These are phyloP conservation scores for Penicillium maclennaniae DNA, from an alignment of 495 filamentous ascomycete genomes.

Conservation along the genomic window DNA sequence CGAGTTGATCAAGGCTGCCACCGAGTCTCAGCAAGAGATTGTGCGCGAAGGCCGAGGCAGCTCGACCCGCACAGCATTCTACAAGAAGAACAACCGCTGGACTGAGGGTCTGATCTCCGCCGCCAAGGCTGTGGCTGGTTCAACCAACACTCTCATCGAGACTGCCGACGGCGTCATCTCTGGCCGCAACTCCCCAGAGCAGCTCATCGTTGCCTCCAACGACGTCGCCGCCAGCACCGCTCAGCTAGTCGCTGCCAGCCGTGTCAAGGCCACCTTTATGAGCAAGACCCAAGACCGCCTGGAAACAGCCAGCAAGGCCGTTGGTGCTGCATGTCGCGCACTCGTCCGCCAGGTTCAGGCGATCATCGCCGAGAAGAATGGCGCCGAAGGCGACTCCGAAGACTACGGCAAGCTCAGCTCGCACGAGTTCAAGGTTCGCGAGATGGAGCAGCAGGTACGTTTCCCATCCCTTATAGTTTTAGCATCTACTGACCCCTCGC, in stretches of 20 bases:
- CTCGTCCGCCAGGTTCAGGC: slow-evolving; percentile 90
- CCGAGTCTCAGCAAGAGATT: slow-evolving; percentile 91
- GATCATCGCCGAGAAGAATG: slow-evolving; percentile 83
- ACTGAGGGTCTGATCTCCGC: slow-evolving; percentile 96
- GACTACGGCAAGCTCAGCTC: slow-evolving; percentile 83
- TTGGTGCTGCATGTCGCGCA: slow-evolving; percentile 79
- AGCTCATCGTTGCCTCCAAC: slow-evolving; percentile 96
- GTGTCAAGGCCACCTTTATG: slow-evolving; percentile 98
- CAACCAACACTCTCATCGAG: slow-evolving; percentile 94
- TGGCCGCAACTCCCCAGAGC: slow-evolving; percentile 86
- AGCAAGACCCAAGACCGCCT: slow-evolving; percentile 90
- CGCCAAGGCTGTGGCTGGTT: slow-evolving; percentile 87
- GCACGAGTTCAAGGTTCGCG: slow-evolving; percentile 95
- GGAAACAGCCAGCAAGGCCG: slow-evolving; percentile 88
- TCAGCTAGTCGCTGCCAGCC: slow-evolving; percentile 89
- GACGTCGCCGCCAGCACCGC: slow-evolving; percentile 94
- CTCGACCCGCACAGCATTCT: slow-evolving; percentile 89
- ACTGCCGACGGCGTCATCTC: slow-evolving; percentile 95
- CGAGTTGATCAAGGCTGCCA: slow-evolving; percentile 93
- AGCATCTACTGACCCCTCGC: slow-evolving; percentile 13
- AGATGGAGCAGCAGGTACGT: slow-evolving; percentile 99
- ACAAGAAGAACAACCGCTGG: slow-evolving; percentile 99
- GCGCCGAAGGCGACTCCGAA: slow-evolving; percentile 69
- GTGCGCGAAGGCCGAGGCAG: slow-evolving; percentile 90
- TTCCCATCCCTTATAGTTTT: slow-evolving; percentile 7